These are phyloP conservation scores for Solanum pinnatisectum DNA, from an alignment of 257 asterid genomes.

Conservation along the genomic window DNA sequence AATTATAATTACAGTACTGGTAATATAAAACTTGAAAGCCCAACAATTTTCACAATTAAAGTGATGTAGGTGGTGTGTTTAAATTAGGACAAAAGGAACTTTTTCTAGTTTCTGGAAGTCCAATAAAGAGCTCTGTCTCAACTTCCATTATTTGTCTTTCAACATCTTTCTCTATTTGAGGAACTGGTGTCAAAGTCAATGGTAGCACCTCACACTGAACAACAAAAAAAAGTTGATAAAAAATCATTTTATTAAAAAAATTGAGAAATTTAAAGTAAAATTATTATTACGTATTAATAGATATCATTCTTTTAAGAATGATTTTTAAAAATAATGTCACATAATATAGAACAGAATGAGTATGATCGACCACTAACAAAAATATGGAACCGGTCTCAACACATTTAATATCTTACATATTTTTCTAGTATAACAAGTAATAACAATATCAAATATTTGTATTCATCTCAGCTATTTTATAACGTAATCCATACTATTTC, in stretches of 20 bases:
- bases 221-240: neutral
- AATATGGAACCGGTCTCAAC: neutral
- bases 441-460: neutral
- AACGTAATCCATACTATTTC: neutral
- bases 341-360: neutral
- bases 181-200: conserved; percentile 13
- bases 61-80: neutral
- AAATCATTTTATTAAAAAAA: neutral
- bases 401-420: neutral
- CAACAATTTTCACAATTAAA: neutral
- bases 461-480: neutral
- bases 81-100: neutral
- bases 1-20: neutral
- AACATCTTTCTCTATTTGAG: neutral
- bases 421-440: neutral
- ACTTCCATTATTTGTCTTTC: conserved; percentile 19
- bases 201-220: conserved; percentile 17
- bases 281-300: neutral
- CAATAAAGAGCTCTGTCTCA: conserved; percentile 40
- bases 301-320: neutral
- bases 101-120: conserved; percentile 20
- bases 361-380: neutral
- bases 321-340: neutral
- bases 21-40: neutral
- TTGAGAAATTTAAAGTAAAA: neutral